Percentiles rank a stretch among this genome's conserved stretches.
phyloP scores from a whole-genome alignment of 257 asterid species.

The Solanum sitiens region DNA sequence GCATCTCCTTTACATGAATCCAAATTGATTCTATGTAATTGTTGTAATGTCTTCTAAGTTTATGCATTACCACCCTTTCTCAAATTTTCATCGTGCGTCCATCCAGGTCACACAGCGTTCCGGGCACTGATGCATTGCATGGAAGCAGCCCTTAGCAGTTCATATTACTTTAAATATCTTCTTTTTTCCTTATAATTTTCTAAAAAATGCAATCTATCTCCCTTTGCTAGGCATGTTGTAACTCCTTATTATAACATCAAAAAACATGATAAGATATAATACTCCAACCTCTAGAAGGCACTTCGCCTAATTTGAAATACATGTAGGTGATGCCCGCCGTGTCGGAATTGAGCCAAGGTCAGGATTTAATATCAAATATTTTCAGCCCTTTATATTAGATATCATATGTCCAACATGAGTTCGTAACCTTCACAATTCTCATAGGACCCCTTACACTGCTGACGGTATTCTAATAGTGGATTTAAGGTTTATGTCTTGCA shows the following conservation, averaged over 20 bases:
- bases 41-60: neutral
- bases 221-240: neutral
- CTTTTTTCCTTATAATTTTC: neutral
- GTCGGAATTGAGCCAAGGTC: neutral
- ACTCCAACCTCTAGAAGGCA: neutral
- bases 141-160: neutral
- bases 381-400: neutral
- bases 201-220: neutral
- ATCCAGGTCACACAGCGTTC: neutral
- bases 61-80: neutral
- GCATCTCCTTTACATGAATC: neutral
- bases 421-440: neutral
- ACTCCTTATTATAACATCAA: neutral
- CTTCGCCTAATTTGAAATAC: neutral
- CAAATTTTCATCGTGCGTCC: neutral
- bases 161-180: neutral
- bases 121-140: neutral
- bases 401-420: neutral
- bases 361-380: neutral
- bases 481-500: neutral
- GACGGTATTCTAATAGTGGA: neutral
- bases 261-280: neutral
- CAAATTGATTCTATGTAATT: neutral
- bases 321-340: neutral
- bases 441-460: neutral